These are phyloP conservation scores for Geosmithia putterillii DNA, from an alignment of 2,329 filamentous ascomycete species.

Conservation along the genomic window DNA sequence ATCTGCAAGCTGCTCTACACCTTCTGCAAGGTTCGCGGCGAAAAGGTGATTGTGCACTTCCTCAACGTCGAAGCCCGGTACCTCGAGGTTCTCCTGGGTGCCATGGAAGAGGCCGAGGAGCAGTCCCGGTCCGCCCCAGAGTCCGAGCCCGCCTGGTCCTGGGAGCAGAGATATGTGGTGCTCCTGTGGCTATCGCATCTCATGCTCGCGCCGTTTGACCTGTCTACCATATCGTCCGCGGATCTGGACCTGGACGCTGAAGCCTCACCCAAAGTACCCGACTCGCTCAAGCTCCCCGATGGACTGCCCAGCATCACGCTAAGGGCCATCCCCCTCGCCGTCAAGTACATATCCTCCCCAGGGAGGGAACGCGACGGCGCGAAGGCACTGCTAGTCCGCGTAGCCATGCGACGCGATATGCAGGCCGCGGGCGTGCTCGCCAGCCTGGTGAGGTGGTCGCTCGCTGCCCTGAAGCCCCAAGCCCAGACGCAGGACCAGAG, in stretches of 20 bases:
- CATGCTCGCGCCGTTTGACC: conserved; percentile 77
- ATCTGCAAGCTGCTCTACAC: conserved; percentile 74
- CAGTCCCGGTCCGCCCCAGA: conserved; percentile 6
- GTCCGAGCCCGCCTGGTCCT: conserved; percentile 37
- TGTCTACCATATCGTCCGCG: conserved; percentile 67
- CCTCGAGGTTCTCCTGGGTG: conserved; percentile 66
- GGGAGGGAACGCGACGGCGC: conserved; percentile 87
- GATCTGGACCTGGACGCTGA: conserved; percentile 27
- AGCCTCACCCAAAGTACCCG: conserved; percentile 26
- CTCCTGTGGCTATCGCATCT: conserved; percentile 81
- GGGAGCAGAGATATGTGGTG: conserved; percentile 83
- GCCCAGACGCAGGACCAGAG: conserved; percentile 10
- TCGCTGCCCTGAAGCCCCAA: conserved; percentile 42
- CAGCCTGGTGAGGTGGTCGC: conserved; percentile 57
- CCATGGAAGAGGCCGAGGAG: conserved; percentile 51
- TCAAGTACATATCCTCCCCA: conserved; percentile 58
- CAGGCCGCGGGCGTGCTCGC: conserved; percentile 60
- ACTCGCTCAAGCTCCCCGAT: conserved; percentile 41
- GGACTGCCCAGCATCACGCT: conserved; percentile 58
- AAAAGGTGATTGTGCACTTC: conserved; percentile 86
- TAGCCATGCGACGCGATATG: conserved; percentile 83
- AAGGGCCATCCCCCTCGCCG: conserved; percentile 57
- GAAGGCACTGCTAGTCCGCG: conserved; percentile 66
- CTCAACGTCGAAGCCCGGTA: conserved; percentile 81
- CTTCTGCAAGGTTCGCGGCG: conserved; percentile 86